phyloP scores from a whole-genome alignment of 179 eudicot species.

The Drosera spatulata region DNA sequence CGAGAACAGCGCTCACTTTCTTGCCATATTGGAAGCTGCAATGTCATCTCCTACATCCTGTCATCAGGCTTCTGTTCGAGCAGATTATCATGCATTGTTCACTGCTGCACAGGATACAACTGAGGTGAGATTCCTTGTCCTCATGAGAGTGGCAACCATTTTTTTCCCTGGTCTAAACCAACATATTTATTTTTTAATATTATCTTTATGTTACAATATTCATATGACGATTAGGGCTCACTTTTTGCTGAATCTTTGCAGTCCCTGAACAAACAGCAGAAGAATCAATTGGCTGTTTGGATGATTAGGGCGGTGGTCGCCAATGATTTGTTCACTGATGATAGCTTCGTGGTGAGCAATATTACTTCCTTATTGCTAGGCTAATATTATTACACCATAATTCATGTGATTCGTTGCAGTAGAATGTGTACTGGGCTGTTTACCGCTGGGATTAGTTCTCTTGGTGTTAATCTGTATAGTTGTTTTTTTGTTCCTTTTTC shows the following conservation, averaged over 20 bases:
- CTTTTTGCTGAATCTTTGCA: constrained; percentile 15
- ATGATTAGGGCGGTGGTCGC: constrained; percentile 67
- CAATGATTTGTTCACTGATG: constrained; percentile 95
- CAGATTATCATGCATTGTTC: constrained; percentile 78
- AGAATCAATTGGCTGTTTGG: constrained; percentile 59
- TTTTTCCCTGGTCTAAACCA: too few relatives aligned
- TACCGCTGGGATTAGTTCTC: too few relatives aligned
- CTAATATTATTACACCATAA: too few relatives aligned
- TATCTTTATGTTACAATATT: too few relatives aligned
- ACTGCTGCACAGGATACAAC: constrained; percentile 67
- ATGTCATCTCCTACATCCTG: constrained; percentile 66
- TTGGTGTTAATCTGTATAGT: too few relatives aligned
- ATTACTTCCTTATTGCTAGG: neutral
- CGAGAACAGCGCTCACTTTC: constrained; percentile 58
- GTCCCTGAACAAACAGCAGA: constrained; percentile 63
- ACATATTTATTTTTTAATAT: too few relatives aligned
- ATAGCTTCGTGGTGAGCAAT: constrained; percentile 87
- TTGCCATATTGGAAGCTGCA: constrained; percentile 70
- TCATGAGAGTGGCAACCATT: neutral
- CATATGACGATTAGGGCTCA: too few relatives aligned
- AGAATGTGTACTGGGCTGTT: too few relatives aligned
- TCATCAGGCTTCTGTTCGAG: constrained; percentile 53
- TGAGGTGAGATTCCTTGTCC: constrained; percentile 32
- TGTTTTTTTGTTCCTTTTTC: too few relatives aligned
- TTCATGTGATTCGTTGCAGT: too few relatives aligned